A percentile compares a stretch with the other conserved stretches of the same genome.
Evolutionary conservation across 306 rosid genomes (phyloP).

Genomic region (Quercus bicolor): DNA sequence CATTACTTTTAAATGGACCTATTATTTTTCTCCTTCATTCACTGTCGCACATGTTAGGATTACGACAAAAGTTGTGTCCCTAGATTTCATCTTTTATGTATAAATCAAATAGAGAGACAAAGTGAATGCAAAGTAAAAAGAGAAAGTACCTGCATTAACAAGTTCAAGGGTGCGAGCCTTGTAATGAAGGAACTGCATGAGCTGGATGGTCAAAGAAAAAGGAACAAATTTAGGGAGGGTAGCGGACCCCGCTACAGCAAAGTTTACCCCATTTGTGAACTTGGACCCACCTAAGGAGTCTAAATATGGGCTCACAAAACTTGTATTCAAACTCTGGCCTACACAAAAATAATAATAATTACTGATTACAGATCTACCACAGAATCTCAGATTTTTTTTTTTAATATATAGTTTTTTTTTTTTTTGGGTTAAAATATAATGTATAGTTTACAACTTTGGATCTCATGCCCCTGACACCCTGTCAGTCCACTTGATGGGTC

Average conservation of each 20-base stretch:
- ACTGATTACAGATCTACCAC: background rate
- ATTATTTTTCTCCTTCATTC: no score
- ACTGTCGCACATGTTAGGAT: no score
- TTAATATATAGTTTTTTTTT: background rate
- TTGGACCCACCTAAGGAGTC: conserved; percentile 61
- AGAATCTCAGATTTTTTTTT: background rate
- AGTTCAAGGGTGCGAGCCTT: conserved; percentile 67
- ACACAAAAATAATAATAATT: conserved; percentile 17
- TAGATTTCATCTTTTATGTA: no score
- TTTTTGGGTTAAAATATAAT: background rate
- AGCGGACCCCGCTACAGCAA: conserved; percentile 87
- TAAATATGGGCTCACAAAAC: conserved; percentile 61
- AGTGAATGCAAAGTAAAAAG: background rate
- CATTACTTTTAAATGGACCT: no score
- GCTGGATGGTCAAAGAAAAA: conserved; percentile 75
- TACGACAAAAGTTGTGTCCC: no score
- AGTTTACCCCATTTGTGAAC: conserved; percentile 86
- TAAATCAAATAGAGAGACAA: background rate
- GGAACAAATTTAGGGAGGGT: conserved; percentile 80
- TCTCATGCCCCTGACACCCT: background rate
- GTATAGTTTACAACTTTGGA: background rate
- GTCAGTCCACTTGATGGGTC: background rate
- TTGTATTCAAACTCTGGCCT: conserved; percentile 83
- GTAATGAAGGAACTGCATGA: conserved; percentile 82
- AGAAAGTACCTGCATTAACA: conserved; percentile 46